Base-by-base conservation (phyloP, 768 basidiomycete species). In the Plicaturopsis crispa region DNA sequence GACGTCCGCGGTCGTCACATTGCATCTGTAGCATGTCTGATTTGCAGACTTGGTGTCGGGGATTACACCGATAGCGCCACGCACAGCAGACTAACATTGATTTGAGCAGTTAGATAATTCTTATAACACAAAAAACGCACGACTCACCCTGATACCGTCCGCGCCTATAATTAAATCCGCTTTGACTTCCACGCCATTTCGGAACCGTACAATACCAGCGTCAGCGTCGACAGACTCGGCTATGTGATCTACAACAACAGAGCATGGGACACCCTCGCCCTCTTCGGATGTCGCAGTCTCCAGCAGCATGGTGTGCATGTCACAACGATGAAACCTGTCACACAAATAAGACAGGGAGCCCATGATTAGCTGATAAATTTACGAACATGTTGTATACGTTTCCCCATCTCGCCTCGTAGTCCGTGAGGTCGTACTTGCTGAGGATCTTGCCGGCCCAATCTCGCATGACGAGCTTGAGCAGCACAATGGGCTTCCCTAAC, bases 1-100 rank as follows among this genome's bases (percentile, higher is more conserved):
- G 36, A 60, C 44, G 24, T 55, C 55, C 28, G 49, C 44, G 1
- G 51, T 51, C 31, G 43, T 37, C 14, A 60, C 55, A 35, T 60
- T 60, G 42, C 57, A 57, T 13, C 59, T 50, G 34, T 58, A 60
- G 39, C 59, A 60, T 3, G 59, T 60, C 41, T 60, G 59, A 14
- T 55, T 52, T 2, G 57, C 51, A 3, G 59, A 53, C 36, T 50
- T 51, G 35, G 44, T 56, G 31, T 60, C 49, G 8, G 56, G 56
- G 14, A 46, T 39, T 31, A 58, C 45, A 8, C 53, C 56, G 14
- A 57, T 48, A 13, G 49, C 43, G 33, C 43, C 41, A 30, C 58
- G 47, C 23, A 60, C 50, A 17, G 40, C 52, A 26, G 55, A 57
- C 53, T 58, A 30, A n/a, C 28, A 10, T 30, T 14, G 10, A 30